Base-by-base conservation (phyloP, 352 stramenopile species). In the Pythium phragmiticola region DNA sequence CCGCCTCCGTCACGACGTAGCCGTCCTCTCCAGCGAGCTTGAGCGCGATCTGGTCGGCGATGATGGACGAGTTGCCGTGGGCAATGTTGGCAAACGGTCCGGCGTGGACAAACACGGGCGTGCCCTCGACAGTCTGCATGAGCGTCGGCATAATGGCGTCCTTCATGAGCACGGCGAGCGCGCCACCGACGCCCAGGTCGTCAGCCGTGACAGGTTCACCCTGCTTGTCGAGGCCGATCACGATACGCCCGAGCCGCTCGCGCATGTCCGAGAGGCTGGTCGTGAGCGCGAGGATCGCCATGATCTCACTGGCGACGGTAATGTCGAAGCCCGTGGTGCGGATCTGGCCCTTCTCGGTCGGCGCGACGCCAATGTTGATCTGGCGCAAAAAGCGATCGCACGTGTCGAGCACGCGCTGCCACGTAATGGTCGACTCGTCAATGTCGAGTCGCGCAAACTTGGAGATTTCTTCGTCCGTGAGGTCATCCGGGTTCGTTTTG, bases 1-100 rank as follows among this genome's bases (percentile, higher is more conserved):
- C 97, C 16, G 95, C 97, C 72, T 99, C 97, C 0, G 97, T 99
- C 23, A 99, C 89, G 41, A 98, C 93, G 59, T 96, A 99, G 19
- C 97, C 96, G 37, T 99, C 94, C 34, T 98, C 93, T 9, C 96
- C 97, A 0, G 97, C 95, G 21, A 99, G 82, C 57, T 90, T 89
- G 12, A 94, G 73, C 1, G 96, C 96, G 63, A 99, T 92, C 69
- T 98, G 87, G 73, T 99, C 96, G 1, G 97, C 96, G 30, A 99
- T 92, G 68, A 99, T 97, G 50, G 89, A 98, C 33, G 91, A 98
- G 74, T 99, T 98, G 37, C 97, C 97, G 62, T 98, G 96, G 5
- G 96, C 96, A 68, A 99, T 99, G 73, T 99, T 98, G 23, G 96
- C 98, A 69, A 99, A 99, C 6, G 98, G 97, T 7, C 98, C 97